phyloP scores from a whole-genome alignment of 1,139 yeast species.

The Candida albicans region DNA sequence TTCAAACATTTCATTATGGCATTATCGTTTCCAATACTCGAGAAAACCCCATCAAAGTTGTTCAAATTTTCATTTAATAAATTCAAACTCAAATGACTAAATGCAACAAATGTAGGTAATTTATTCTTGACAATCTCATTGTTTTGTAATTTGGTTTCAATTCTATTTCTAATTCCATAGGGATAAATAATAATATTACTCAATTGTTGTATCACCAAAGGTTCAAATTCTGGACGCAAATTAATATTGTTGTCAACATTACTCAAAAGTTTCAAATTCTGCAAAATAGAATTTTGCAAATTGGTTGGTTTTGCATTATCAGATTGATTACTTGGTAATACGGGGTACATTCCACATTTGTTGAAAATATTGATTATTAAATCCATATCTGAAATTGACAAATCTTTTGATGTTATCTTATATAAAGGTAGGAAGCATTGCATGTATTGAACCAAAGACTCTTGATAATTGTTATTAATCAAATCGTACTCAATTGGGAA shows the following conservation, averaged over 20 bases:
- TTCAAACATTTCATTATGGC: slow-evolving; percentile 34
- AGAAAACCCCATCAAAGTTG: slow-evolving; percentile 26
- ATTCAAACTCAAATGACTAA: slow-evolving; percentile 53
- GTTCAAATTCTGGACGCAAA: slow-evolving; percentile 30
- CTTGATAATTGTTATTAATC: slow-evolving; percentile 52
- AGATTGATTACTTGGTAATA: slow-evolving; percentile 47
- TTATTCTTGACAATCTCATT: slow-evolving; percentile 32
- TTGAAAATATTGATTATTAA: slow-evolving; percentile 50
- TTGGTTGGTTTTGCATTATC: slow-evolving; percentile 46
- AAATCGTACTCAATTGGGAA: slow-evolving; percentile 63
- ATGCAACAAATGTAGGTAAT: slow-evolving; percentile 67
- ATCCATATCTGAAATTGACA: slow-evolving; percentile 36
- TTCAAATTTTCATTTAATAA: slow-evolving; percentile 39
- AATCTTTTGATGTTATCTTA: slow-evolving; percentile 28
- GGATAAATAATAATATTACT: slow-evolving; percentile 56
- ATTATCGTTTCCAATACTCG: slow-evolving; percentile 44
- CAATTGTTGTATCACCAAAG: slow-evolving; percentile 52
- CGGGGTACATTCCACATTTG: slow-evolving; percentile 66
- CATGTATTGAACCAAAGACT: slow-evolving; percentile 52
- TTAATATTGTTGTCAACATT: slow-evolving; percentile 16
- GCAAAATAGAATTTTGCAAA: slow-evolving; percentile 53
- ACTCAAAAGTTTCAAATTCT: slow-evolving; percentile 40
- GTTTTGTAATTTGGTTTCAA: slow-evolving; percentile 35
- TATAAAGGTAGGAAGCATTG: slow-evolving; percentile 50
- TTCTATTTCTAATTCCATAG: slow-evolving; percentile 56